Percentiles rank a stretch among this genome's conserved stretches.
Evolutionary conservation across 306 rosid species (phyloP).

Genomic region (Cyamopsis tetragonoloba): DNA sequence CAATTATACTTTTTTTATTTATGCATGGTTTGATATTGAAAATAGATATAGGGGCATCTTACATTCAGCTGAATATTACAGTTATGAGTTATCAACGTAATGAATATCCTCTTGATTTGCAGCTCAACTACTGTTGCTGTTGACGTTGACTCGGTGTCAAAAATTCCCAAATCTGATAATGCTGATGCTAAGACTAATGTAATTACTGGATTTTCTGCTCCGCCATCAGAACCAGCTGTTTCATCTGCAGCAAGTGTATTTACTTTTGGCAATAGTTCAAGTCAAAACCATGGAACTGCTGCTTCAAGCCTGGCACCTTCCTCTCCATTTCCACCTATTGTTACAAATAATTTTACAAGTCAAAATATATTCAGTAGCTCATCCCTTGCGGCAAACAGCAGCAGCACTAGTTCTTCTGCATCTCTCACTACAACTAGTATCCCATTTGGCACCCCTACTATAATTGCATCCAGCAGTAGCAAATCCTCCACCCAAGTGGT

Average conservation of each 20-base stretch:
- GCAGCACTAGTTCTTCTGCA: constrained; percentile 3
- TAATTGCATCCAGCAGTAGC: constrained; percentile 25
- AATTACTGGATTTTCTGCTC: constrained; percentile 32
- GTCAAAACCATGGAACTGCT: constrained; percentile 41
- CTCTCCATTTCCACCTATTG: constrained; percentile 18
- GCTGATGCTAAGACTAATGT: constrained; percentile 37
- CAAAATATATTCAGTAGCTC: constrained; percentile 43
- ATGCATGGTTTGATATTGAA: not conserved
- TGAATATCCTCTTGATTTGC: constrained; percentile 29
- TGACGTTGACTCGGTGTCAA: constrained; percentile 26
- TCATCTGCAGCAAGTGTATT: constrained; percentile 39
- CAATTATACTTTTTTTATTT: not conserved
- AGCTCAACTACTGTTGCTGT: constrained; percentile 44
- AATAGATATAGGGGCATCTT: not conserved
- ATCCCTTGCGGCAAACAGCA: constrained; percentile 19
- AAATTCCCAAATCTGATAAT: constrained; percentile 38
- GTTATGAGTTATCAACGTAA: constrained; percentile 3
- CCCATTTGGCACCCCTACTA: constrained; percentile 23
- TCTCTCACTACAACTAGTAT: constrained; percentile 19
- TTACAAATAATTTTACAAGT: constrained; percentile 33
- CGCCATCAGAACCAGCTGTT: constrained; percentile 40
- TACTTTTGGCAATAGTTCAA: constrained; percentile 34
- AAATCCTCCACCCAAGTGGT: constrained; percentile 29
- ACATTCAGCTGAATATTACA: not conserved
- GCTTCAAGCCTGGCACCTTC: constrained; percentile 37